Evolutionary conservation across 352 stramenopile genomes (phyloP).

Genomic region (Phytopythium aichiense): DNA sequence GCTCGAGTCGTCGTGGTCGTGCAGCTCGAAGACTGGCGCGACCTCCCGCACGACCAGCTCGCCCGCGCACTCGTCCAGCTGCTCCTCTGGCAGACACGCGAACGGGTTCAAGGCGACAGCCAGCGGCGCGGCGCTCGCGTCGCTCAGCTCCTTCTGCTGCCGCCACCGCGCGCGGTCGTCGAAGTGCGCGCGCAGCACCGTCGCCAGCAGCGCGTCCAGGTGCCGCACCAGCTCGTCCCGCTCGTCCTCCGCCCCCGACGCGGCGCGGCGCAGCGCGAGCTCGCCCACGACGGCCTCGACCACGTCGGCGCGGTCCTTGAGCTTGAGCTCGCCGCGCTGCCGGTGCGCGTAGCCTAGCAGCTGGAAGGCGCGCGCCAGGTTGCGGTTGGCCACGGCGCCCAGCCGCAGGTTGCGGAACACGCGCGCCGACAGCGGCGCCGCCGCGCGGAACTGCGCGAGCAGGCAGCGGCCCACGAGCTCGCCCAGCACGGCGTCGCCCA

Average conservation of each 20-base stretch:
- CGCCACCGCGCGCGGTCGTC: conserved; percentile 21
- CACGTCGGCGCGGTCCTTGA: conserved; percentile 64
- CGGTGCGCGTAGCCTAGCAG: conserved; percentile 49
- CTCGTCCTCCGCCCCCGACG: not conserved
- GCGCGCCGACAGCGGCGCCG: conserved; percentile 43
- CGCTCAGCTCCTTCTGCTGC: conserved; percentile 4
- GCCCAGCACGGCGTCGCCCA: conserved; percentile 72
- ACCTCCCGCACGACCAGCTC: conserved; percentile 45
- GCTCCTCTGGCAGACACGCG: conserved; percentile 48
- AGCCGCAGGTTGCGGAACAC: conserved; percentile 68
- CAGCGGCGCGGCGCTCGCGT: conserved; percentile 20
- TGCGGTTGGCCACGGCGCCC: conserved; percentile 64
- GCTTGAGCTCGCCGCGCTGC: conserved; percentile 14
- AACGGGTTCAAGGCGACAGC: conserved; percentile 58
- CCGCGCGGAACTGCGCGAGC: conserved; percentile 54
- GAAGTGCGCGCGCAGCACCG: conserved; percentile 63
- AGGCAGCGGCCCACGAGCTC: conserved; percentile 63
- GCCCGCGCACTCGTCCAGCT: conserved; percentile 53
- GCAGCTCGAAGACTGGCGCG: conserved; percentile 20
- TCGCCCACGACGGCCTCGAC: conserved; percentile 68
- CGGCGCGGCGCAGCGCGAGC: conserved; percentile 46
- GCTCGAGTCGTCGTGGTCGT: conserved; percentile 15
- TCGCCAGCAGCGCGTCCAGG: conserved; percentile 48
- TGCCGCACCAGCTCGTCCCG: conserved; percentile 18
- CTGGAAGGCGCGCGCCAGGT: conserved; percentile 62